Conservation (phyloP, 225 moss, liverwort and hornwort species). For the Rhytidiadelphus loreus region DNA sequence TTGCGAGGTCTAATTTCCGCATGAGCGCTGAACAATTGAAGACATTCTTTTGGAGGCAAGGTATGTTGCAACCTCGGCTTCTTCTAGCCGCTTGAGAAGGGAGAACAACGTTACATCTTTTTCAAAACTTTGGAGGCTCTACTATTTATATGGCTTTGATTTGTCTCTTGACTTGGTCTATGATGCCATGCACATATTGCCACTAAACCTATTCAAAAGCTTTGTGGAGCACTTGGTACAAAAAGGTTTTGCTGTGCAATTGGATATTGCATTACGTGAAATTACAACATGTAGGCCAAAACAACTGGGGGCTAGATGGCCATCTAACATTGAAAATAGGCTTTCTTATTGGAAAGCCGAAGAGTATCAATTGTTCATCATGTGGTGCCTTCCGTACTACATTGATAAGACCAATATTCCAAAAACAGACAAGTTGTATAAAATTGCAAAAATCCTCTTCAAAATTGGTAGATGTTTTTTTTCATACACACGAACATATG, state of each 20-base stretch:
- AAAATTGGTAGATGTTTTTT: not conserved
- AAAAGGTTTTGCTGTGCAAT: not conserved
- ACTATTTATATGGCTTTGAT: no score
- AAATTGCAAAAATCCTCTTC: not conserved
- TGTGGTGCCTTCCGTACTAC: not conserved
- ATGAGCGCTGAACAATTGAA: no score
- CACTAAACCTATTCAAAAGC: not conserved
- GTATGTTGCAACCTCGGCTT: no score
- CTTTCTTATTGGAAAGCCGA: not conserved
- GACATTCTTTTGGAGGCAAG: no score
- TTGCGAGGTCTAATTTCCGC: no score
- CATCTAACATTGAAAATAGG: not conserved
- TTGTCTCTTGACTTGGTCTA: no score
- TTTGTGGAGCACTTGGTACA: not conserved
- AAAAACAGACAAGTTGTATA: not conserved
- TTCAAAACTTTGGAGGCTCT: no score
- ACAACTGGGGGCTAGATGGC: not conserved
- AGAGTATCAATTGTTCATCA: not conserved
- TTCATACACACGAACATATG: not conserved
- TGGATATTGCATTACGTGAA: not conserved
- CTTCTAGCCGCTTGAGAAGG: no score
- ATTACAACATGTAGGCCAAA: not conserved
- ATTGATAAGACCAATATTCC: not conserved
- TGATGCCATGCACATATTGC: not conserved
- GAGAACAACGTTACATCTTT: no score